These are phyloP conservation scores for Hypoxylon sp. DNA, from an alignment of 2,329 filamentous ascomycete genomes.

Conservation along the genomic window DNA sequence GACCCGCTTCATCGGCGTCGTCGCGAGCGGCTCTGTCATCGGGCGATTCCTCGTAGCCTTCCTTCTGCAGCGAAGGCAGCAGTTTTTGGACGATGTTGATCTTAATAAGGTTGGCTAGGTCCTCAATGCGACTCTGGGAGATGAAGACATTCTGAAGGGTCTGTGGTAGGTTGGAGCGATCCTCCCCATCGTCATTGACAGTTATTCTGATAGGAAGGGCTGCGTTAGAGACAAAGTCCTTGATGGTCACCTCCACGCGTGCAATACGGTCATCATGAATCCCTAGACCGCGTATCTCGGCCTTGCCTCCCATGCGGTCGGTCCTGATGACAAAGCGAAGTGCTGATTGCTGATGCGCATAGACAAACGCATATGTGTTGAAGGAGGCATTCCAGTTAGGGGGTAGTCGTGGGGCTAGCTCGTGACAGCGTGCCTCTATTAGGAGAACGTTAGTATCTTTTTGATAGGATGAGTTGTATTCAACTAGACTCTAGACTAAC, in stretches of 20 bases:
- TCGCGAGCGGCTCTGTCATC: slow-evolving; percentile 60
- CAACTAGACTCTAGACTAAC: slow-evolving; percentile 60
- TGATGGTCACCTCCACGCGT: slow-evolving; percentile 79
- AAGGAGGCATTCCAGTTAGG: slow-evolving; percentile 83
- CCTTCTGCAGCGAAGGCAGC: slow-evolving; percentile 81
- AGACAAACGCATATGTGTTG: slow-evolving; percentile 84
- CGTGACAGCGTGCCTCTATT: slow-evolving; percentile 70
- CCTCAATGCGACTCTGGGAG: slow-evolving; percentile 75
- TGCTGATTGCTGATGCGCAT: slow-evolving; percentile 87
- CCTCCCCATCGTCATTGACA: slow-evolving; percentile 63
- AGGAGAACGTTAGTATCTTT: slow-evolving; percentile 40
- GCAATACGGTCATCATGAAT: slow-evolving; percentile 85
- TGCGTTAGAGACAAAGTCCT: slow-evolving; percentile 79
- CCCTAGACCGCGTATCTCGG: slow-evolving; percentile 85
- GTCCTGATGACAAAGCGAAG: slow-evolving; percentile 88
- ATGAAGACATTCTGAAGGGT: slow-evolving; percentile 78
- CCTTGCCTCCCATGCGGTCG: slow-evolving; percentile 84
- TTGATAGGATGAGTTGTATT: neutral
- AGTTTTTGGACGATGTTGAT: slow-evolving; percentile 87
- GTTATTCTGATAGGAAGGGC: slow-evolving; percentile 71
- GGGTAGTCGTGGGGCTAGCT: slow-evolving; percentile 76
- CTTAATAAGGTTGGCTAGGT: slow-evolving; percentile 81
- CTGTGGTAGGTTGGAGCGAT: slow-evolving; percentile 63
- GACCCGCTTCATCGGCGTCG: slow-evolving; percentile 62
- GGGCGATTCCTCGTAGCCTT: slow-evolving; percentile 79